Conservation (phyloP, 495 filamentous ascomycete genomes). For the Tuber microsphaerosporum region DNA sequence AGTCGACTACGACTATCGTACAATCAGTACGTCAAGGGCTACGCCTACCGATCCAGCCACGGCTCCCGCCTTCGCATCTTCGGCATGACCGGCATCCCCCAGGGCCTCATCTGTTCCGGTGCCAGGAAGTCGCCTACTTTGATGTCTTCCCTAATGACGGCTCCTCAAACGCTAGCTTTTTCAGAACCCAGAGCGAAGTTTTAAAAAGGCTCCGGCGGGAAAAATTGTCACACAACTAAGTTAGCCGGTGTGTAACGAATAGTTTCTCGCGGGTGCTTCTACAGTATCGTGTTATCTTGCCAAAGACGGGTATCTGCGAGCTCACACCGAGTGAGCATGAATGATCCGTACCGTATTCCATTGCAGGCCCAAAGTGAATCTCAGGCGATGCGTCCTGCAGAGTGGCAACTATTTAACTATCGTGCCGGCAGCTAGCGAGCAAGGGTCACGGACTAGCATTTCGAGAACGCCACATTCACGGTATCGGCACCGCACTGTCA, state of each 20-base stretch:
- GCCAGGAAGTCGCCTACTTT: slow-evolving; percentile 52
- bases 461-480: too few relatives aligned
- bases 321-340: not conserved
- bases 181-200: slow-evolving; percentile 42
- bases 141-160: slow-evolving; percentile 48
- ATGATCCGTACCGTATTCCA: not conserved
- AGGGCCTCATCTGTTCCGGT: slow-evolving; percentile 49
- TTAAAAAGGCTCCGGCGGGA: not conserved
- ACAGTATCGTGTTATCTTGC: not conserved
- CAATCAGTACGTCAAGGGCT: slow-evolving; percentile 55
- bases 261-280: not conserved
- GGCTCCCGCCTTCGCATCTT: slow-evolving; percentile 53
- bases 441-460: too few relatives aligned
- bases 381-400: too few relatives aligned
- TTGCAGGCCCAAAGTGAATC: too few relatives aligned
- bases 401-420: too few relatives aligned
- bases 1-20: slow-evolving; percentile 60
- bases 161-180: slow-evolving; percentile 42
- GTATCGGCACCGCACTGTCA: too few relatives aligned
- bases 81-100: slow-evolving; percentile 51
- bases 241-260: not conserved
- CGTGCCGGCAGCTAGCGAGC: too few relatives aligned
- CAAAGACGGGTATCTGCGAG: too few relatives aligned
- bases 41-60: slow-evolving; percentile 55
- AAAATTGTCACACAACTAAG: not conserved